phyloP scores from a whole-genome alignment of 257 asterid genomes.

The Solanum corneliomulleri region DNA sequence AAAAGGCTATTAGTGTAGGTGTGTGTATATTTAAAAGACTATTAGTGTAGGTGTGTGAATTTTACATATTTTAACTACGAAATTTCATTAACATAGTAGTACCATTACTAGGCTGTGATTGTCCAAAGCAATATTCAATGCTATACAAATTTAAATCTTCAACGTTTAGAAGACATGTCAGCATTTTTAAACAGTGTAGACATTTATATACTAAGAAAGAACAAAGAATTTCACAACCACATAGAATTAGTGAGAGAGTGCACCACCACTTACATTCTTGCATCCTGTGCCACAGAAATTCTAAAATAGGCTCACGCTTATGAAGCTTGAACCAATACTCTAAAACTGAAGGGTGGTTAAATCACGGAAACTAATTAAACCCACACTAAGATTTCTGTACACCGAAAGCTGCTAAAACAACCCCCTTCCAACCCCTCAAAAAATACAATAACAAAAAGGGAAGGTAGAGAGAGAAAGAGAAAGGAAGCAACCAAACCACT shows the following conservation, averaged over 20 bases:
- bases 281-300: background rate
- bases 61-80: background rate
- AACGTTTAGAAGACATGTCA: background rate
- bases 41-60: background rate
- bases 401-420: background rate
- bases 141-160: background rate
- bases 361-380: background rate
- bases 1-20: background rate
- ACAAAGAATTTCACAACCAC: background rate
- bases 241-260: background rate
- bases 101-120: background rate
- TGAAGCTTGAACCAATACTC: background rate
- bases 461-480: background rate
- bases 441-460: background rate
- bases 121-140: background rate
- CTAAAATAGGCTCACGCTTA: background rate
- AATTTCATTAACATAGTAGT: background rate
- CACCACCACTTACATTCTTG: background rate
- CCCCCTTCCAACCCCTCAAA: background rate
- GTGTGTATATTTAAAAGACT: background rate
- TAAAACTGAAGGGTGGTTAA: background rate
- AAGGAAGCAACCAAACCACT: background rate
- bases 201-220: background rate
- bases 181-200: background rate
- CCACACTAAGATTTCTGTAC: background rate